A percentile compares a stretch with the other conserved stretches of the same genome.
Evolutionary conservation across 306 rosid genomes (phyloP).

Genomic region (Acacia acuminata): DNA sequence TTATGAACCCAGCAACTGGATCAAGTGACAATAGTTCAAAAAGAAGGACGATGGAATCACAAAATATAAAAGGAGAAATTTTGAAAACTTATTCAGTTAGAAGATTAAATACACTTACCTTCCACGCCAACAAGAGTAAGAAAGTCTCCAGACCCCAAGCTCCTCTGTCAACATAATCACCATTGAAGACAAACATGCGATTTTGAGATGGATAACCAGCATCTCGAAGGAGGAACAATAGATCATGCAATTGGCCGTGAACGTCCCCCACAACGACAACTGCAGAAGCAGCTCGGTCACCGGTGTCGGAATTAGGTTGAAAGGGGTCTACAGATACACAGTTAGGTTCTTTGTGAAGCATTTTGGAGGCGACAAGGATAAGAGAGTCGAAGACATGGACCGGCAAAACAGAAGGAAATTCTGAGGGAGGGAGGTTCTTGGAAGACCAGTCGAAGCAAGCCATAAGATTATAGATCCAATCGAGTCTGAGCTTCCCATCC

Average conservation of each 20-base stretch:
- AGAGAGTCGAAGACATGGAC: slow-evolving; percentile 66
- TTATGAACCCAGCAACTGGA: neutral
- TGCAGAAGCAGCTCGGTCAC: slow-evolving; percentile 33
- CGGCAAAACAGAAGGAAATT: slow-evolving; percentile 61
- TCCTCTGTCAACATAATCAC: slow-evolving; percentile 89
- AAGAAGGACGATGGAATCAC: neutral
- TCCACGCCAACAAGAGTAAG: slow-evolving; percentile 74
- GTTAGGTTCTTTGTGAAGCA: slow-evolving; percentile 84
- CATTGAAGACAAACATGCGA: slow-evolving; percentile 73
- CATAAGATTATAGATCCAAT: slow-evolving; percentile 63
- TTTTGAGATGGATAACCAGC: slow-evolving; percentile 70
- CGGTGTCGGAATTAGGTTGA: slow-evolving; percentile 24
- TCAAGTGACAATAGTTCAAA: neutral
- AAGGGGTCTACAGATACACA: slow-evolving; percentile 58
- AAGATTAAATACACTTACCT: slow-evolving; percentile 36
- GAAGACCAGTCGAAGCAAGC: slow-evolving; percentile 76
- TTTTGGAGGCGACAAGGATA: slow-evolving; percentile 71
- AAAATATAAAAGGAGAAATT: neutral
- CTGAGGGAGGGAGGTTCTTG: slow-evolving; percentile 51
- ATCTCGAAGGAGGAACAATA: slow-evolving; percentile 59
- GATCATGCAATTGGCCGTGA: slow-evolving; percentile 82
- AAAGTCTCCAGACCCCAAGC: slow-evolving; percentile 95
- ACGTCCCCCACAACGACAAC: slow-evolving; percentile 73
- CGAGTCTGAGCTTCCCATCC: slow-evolving; percentile 47
- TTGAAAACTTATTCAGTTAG: neutral